phyloP scores from a whole-genome alignment of 2,329 filamentous ascomycete genomes.

The Aureobasidium pullulans region DNA sequence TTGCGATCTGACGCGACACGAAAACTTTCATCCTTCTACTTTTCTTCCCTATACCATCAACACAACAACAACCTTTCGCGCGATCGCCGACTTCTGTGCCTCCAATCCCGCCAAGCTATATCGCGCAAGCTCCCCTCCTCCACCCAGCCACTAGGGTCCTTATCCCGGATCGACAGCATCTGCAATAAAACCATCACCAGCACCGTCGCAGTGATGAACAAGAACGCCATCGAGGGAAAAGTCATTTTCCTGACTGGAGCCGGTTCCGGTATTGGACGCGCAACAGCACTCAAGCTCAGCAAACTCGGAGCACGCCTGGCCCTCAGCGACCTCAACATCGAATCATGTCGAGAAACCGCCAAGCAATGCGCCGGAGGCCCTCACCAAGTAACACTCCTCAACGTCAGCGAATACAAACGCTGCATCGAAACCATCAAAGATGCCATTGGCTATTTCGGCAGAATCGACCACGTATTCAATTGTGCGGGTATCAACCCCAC shows the following conservation, averaged over 20 bases:
- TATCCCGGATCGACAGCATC: background rate
- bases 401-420: conserved; percentile 21
- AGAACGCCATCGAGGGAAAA: conserved; percentile 18
- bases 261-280: conserved; percentile 34
- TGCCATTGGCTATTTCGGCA: conserved; percentile 27
- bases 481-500: conserved; percentile 33
- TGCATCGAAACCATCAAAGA: conserved; percentile 22
- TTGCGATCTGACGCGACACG: background rate
- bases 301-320: conserved; percentile 36
- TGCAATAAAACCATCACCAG: too few relatives aligned
- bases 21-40: background rate
- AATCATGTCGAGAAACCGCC: conserved; percentile 24
- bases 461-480: conserved; percentile 38
- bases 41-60: too few relatives aligned
- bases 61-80: background rate
- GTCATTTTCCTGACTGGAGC: conserved; percentile 27
- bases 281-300: conserved; percentile 38
- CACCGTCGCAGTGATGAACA: background rate
- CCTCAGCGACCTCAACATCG: conserved; percentile 33
- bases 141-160: background rate
- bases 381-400: conserved; percentile 33
- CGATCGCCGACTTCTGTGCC: background rate
- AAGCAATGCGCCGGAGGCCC: conserved; percentile 22
- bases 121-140: background rate
- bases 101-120: background rate